Evolutionary conservation across 345 rosid species (phyloP), one percentile per base, ranked within the genome.

Genomic region (Citrus hindsii): DNA sequence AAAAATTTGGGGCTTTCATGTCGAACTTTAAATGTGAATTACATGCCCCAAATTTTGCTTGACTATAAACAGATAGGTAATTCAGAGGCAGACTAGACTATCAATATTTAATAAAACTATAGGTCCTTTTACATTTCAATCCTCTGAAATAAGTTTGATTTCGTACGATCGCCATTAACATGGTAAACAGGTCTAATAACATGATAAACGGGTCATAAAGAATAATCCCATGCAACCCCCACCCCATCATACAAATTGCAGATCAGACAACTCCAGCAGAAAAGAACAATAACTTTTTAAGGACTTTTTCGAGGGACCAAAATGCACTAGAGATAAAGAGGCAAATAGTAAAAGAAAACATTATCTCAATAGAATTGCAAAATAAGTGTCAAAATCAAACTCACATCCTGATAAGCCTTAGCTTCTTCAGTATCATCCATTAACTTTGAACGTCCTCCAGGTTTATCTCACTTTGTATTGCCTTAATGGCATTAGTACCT

Each of bases 401-500:
- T 22, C 10, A 60, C 64, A 24, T 60, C 64, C n/a, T 60, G 25
- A 22, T 60, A 60, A 60, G 64, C 64, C 28, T 60, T 63, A 1
- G 58, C 58, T 53, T 53, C 58, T 53, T 53, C 58, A 0, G 58
- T 53, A 53, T 53, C 58, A 53, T 53, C 58, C 58, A 53, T 53
- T 53, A 53, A 53, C 58, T 53, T 18, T 53, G 58, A 53, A 53
- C 58, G 0, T 53, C 58, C 58, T 53, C 58, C 22, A 53, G 22
- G 58, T 53, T 53, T 53, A 53, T 53, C 58, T 53, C 58, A 53
- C 58, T 53, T 53, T 53, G 58, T 18, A 53, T 16, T 53, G 21
- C 58, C 58, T 96, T 51, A 53, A 96, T 90, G 18, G 97, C 97
- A 79, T 83, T 85, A 12, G 72, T 92, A 67, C 98, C 92, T 0